These are phyloP conservation scores for Allantophomopsis lycopodina DNA, from an alignment of 2,329 filamentous ascomycete genomes.

Conservation along the genomic window DNA sequence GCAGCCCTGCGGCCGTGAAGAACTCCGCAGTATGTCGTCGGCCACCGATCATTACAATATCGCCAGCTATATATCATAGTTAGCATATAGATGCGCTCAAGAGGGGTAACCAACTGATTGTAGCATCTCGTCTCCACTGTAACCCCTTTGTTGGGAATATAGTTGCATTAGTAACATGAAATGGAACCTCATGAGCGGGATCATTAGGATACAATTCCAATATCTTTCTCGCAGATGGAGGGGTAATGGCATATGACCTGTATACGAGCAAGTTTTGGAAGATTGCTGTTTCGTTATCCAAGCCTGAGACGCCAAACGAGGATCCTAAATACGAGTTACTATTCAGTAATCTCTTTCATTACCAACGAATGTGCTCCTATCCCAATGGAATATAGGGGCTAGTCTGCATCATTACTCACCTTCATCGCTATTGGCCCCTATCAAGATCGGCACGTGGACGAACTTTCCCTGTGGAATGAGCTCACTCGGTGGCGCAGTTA, in stretches of 20 bases:
- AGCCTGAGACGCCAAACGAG: slow-evolving; percentile 22
- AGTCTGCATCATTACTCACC: slow-evolving; percentile 4
- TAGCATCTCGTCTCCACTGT: slow-evolving; percentile 18
- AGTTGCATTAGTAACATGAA: slow-evolving; percentile 20
- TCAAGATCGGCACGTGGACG: slow-evolving; percentile 28
- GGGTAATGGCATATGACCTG: slow-evolving; percentile 30
- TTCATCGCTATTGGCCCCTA: slow-evolving; percentile 35
- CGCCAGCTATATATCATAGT: slow-evolving; percentile 12
- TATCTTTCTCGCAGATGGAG: slow-evolving; percentile 26
- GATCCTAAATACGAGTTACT: too few species aligned
- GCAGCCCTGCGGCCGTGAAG: slow-evolving; percentile 18
- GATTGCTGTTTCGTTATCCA: slow-evolving; percentile 27
- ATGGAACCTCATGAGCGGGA: slow-evolving; percentile 30
- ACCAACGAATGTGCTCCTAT: too few species aligned
- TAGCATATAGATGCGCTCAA: too few species aligned
- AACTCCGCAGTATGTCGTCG: slow-evolving; percentile 29
- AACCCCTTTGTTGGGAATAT: slow-evolving; percentile 20
- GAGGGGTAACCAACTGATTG: too few species aligned
- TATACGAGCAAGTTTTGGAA: slow-evolving; percentile 26
- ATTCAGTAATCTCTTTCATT: too few species aligned
- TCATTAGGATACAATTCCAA: slow-evolving; percentile 33
- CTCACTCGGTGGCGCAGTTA: slow-evolving; percentile 31
- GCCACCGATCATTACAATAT: slow-evolving; percentile 32
- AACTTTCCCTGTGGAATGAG: slow-evolving; percentile 27
- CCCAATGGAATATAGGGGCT: too few species aligned